Evolutionary conservation across 2,329 filamentous ascomycete species (phyloP), one percentile per base, ranked within the genome.

Genomic region (Chaetomiaceae sp.): DNA sequence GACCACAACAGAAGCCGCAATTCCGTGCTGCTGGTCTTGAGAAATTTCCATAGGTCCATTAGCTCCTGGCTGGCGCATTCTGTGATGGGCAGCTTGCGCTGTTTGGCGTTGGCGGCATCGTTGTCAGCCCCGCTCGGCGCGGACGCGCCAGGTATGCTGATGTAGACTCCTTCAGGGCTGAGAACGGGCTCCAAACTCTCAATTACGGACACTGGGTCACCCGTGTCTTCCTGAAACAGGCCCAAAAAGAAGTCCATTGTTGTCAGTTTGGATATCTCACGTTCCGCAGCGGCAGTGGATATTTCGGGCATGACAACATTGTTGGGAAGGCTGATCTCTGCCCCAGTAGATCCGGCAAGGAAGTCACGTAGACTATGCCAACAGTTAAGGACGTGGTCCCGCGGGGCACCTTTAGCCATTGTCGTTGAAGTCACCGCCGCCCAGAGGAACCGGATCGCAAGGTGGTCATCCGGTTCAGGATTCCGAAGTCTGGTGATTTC

Each of bases 241-340:
- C 85, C 89, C 46, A 90, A 78, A 69, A 99, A 97, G 68, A 97
- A 97, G 65, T 96, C 92, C 81, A 95, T 94, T 0, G 92, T 97
- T 13, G 89, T 96, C 30, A 97, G 78, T 63, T 91, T 90, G 11
- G 89, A 92, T 23, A 96, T 86, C 66, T 99, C 92, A 50, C 90
- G 85, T 58, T 97, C 91, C 7, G 94, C 85, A 0, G 90, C 89
- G n/a, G 80, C 78, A 2, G 83, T 72, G 0, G 92, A 96, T 45
- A 99, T 80, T 57, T 94, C 88, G 0, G 90, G 83, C 85, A 99
- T 95, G 18, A 91, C 80, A 1, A 83, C 80, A 64, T 96, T 97
- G 67, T 99, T 97, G 4, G 86, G 81, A 0, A 97, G 74, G 30
- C 77, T 73, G 11, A 88, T 80, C 0, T 75, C 70, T 3, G 70